Conservation (phyloP, 345 rosid genomes). For the Arabis alpina region DNA sequence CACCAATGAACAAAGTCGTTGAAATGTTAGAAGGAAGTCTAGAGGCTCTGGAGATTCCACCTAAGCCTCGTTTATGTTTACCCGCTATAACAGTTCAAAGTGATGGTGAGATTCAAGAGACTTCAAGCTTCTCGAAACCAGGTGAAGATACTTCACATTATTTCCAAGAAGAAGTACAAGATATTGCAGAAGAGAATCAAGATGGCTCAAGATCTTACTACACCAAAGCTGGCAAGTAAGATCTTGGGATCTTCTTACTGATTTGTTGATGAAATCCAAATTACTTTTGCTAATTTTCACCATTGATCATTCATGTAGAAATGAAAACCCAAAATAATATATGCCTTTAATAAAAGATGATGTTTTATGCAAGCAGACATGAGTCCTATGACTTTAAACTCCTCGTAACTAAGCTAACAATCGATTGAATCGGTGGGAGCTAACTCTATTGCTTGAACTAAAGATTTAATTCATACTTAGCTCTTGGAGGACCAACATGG, state of each 20-base stretch:
- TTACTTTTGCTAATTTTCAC: background rate
- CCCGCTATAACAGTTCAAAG: background rate
- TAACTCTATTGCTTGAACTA: too few relatives aligned
- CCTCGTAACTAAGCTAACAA: too few relatives aligned
- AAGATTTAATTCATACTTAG: too few relatives aligned
- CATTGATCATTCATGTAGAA: background rate
- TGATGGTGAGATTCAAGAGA: conserved; percentile 15
- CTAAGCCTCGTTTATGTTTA: conserved; percentile 31
- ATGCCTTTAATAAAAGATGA: background rate
- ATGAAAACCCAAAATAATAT: background rate
- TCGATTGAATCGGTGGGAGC: too few relatives aligned
- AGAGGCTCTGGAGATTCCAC: conserved; percentile 31
- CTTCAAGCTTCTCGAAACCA: conserved; percentile 22
- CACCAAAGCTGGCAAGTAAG: conserved; percentile 9
- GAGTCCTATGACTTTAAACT: too few relatives aligned
- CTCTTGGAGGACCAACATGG: too few relatives aligned
- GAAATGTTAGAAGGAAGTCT: conserved; percentile 47
- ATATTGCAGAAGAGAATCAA: conserved; percentile 9
- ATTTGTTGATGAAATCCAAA: background rate
- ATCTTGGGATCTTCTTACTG: background rate
- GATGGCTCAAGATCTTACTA: conserved; percentile 21
- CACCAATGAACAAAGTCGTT: conserved; percentile 46
- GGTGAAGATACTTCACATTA: conserved; percentile 18
- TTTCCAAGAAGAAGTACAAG: background rate
- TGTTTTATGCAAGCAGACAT: background rate